Percentiles rank a stretch among this genome's conserved stretches.
Evolutionary conservation across 352 stramenopile genomes (phyloP).

Genomic region (Phytophthora citricola): DNA sequence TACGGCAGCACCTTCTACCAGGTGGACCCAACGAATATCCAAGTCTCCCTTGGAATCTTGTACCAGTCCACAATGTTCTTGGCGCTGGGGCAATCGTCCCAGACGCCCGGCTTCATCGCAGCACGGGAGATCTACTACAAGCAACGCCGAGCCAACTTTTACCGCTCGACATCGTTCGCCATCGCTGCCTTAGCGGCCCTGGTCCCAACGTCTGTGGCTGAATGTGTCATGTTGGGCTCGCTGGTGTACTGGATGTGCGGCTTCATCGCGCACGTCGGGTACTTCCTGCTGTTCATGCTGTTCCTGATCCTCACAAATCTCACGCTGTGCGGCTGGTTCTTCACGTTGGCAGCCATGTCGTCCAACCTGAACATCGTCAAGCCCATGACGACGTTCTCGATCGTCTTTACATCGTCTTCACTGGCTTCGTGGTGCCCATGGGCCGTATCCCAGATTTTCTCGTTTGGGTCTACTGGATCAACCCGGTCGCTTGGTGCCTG

Average conservation of each 20-base stretch:
- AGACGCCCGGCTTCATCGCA: slow-evolving; percentile 68
- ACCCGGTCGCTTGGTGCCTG: slow-evolving; percentile 52
- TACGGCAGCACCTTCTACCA: slow-evolving; percentile 39
- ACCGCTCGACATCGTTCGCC: slow-evolving; percentile 59
- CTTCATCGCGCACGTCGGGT: slow-evolving; percentile 32
- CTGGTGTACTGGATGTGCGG: slow-evolving; percentile 91
- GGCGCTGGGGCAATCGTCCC: slow-evolving; percentile 55
- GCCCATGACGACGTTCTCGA: slow-evolving; percentile 39
- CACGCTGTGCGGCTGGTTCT: slow-evolving; percentile 30
- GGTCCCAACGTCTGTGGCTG: slow-evolving; percentile 38
- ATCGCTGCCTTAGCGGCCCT: slow-evolving; percentile 27
- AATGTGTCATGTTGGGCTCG: slow-evolving; percentile 72
- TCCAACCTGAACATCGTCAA: slow-evolving; percentile 40
- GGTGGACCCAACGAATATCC: slow-evolving; percentile 25
- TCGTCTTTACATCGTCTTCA: slow-evolving; percentile 33
- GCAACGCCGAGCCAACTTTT: slow-evolving; percentile 90
- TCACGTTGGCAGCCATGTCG: slow-evolving; percentile 29
- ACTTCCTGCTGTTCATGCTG: slow-evolving; percentile 3
- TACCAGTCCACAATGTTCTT: slow-evolving; percentile 78
- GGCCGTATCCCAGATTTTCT: slow-evolving; percentile 35
- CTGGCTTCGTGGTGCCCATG: slow-evolving; percentile 30
- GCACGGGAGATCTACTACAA: slow-evolving; percentile 67
- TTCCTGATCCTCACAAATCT: slow-evolving; percentile 32
- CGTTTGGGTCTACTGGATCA: slow-evolving; percentile 68
- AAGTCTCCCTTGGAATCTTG: slow-evolving; percentile 57